Conservation (phyloP, 345 rosid species). For the Eucalyptus cloeziana region DNA sequence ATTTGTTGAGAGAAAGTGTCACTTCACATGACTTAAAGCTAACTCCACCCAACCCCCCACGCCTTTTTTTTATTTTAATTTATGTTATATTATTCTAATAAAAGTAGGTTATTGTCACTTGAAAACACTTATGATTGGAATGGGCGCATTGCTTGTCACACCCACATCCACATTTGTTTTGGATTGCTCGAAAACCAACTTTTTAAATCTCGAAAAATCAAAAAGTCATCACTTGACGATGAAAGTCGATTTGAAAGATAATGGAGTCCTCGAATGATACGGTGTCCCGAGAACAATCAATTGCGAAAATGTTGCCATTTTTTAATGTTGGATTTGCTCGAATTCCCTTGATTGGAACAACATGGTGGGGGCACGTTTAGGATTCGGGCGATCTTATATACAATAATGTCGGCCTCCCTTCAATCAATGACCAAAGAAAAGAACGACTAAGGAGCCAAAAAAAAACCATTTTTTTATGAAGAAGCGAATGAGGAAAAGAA, state of each 20-base stretch:
- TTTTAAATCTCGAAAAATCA: neutral
- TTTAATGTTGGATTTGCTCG: neutral
- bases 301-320: neutral
- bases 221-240: neutral
- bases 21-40: constrained; percentile 76
- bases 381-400: neutral
- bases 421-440: neutral
- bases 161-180: neutral
- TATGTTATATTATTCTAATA: neutral
- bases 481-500: neutral
- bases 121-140: neutral
- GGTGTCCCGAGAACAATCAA: neutral
- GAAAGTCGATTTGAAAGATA: neutral
- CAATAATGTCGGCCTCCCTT: neutral
- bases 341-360: neutral
- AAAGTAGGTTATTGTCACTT: neutral
- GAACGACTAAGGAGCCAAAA: neutral
- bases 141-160: neutral
- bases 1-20: constrained; percentile 5
- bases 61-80: neutral
- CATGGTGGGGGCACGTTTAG: neutral
- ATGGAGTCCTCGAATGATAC: neutral
- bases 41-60: constrained; percentile 34
- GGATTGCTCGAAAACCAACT: neutral
- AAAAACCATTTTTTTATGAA: neutral